Percentiles rank a stretch among this genome's conserved stretches.
Evolutionary conservation across 805 yeast genomes (phyloP).

Genomic region (Wickerhamomyces pijperi): DNA sequence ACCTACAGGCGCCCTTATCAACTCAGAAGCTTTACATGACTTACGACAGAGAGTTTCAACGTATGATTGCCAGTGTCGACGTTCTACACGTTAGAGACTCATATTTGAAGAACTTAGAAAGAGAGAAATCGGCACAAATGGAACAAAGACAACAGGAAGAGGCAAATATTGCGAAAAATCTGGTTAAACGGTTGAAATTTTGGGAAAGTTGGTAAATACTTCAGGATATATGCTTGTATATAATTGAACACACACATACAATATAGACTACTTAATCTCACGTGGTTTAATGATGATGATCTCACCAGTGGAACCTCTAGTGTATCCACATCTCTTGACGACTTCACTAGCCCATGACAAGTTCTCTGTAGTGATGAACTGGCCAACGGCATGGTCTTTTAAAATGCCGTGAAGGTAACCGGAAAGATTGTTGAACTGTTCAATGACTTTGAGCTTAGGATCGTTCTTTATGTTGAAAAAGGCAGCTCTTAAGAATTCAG

Average conservation of each 20-base stretch:
- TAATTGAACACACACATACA: too few species aligned
- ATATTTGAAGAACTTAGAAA: neutral
- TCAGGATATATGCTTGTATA: too few species aligned
- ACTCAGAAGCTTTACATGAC: constrained; percentile 45
- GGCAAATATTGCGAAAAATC: neutral
- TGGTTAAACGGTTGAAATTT: neutral
- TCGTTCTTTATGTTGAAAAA: neutral
- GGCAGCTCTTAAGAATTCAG: constrained; percentile 8
- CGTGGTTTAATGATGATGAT: constrained; percentile 13
- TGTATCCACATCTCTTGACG: constrained; percentile 9
- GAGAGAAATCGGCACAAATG: neutral
- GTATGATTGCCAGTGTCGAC: constrained; percentile 25
- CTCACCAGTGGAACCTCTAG: constrained; percentile 9
- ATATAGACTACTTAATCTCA: too few species aligned
- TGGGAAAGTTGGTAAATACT: neutral
- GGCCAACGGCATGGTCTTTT: constrained; percentile 1
- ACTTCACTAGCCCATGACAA: constrained; percentile 9
- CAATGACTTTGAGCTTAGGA: neutral
- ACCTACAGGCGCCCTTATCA: constrained; percentile 50
- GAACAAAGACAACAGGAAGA: neutral
- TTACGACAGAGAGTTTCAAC: constrained; percentile 30
- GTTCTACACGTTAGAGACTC: constrained; percentile 6
- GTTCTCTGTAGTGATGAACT: constrained; percentile 4
- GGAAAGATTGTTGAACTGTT: constrained; percentile 1
- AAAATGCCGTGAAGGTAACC: constrained; percentile 4